Conservation (phyloP, 805 yeast species). For the Saturnispora serradocipensis region DNA sequence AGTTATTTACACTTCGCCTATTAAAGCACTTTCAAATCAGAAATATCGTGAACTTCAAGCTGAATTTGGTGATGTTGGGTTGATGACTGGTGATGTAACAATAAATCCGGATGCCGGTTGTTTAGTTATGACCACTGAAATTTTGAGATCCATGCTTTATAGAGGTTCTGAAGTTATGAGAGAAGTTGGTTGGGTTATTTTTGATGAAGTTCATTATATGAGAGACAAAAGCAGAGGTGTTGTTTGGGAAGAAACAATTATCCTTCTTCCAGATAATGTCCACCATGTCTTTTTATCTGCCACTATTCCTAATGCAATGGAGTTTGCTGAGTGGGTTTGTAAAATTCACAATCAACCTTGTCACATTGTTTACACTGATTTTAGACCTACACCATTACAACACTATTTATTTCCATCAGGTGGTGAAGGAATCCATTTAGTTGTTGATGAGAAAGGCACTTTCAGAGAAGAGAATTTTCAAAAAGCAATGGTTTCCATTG, state of each 20-base stretch:
- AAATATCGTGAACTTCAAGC: constrained; percentile 61
- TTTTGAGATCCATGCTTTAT: constrained; percentile 88
- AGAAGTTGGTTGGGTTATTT: constrained; percentile 95
- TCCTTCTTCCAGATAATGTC: constrained; percentile 94
- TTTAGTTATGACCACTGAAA: constrained; percentile 95
- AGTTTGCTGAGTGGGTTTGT: constrained; percentile 98
- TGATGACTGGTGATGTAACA: constrained; percentile 96
- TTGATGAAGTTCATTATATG: constrained; percentile 97
- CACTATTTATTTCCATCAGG: constrained; percentile 98
- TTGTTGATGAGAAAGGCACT: constrained; percentile 93
- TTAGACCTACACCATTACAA: constrained; percentile 97
- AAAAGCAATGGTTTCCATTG: constrained; percentile 92
- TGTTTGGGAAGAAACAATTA: constrained; percentile 98
- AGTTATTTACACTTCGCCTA: constrained; percentile 92
- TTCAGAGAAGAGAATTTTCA: constrained; percentile 97
- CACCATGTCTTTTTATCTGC: constrained; percentile 87
- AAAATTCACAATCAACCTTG: constrained; percentile 94
- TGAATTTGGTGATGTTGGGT: constrained; percentile 61
- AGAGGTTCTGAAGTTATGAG: constrained; percentile 94
- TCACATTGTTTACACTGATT: constrained; percentile 96
- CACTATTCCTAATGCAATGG: constrained; percentile 96
- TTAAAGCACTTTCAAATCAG: constrained; percentile 85
- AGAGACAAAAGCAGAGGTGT: constrained; percentile 97
- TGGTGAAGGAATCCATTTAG: constrained; percentile 95
- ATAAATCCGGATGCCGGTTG: constrained; percentile 95